Percentiles rank a stretch among this genome's conserved stretches.
These are phyloP conservation scores for Yueomyces sp. DNA, from an alignment of 805 yeast species.

Conservation along the genomic window DNA sequence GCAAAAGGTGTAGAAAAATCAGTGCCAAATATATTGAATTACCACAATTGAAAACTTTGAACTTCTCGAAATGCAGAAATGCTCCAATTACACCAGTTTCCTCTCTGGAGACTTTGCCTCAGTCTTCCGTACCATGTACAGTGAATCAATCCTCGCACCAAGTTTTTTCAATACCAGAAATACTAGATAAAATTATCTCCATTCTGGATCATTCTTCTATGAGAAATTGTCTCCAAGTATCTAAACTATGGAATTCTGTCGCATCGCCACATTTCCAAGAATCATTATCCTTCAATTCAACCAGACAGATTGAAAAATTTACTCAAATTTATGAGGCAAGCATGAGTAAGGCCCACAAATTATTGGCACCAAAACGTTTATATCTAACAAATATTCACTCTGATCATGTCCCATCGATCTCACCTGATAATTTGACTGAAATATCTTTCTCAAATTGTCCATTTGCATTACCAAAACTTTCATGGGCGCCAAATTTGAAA, in stretches of 20 bases:
- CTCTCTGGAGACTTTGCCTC: too few species aligned
- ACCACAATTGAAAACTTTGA: too few species aligned
- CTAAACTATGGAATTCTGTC: slow-evolving; percentile 47
- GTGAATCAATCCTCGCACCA: neutral
- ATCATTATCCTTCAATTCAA: slow-evolving; percentile 41
- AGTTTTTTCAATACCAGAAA: neutral
- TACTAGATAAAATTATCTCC: neutral
- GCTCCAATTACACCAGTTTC: too few species aligned
- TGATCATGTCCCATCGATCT: neutral
- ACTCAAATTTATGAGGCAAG: slow-evolving; percentile 3
- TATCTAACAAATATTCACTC: neutral
- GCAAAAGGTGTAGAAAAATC: too few species aligned
- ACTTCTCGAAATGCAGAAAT: too few species aligned
- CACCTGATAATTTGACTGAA: slow-evolving; percentile 36
- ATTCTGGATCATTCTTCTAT: slow-evolving; percentile 22
- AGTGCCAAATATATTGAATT: too few species aligned
- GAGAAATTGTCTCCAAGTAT: slow-evolving; percentile 54
- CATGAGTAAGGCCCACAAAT: neutral
- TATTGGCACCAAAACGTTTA: slow-evolving; percentile 1
- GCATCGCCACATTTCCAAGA: slow-evolving; percentile 43
- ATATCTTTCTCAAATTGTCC: slow-evolving; percentile 81
- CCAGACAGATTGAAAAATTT: slow-evolving; percentile 32
- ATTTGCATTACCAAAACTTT: slow-evolving; percentile 39
- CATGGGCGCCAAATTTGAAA: slow-evolving; percentile 29
- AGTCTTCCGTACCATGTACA: too few species aligned